Evolutionary conservation across 345 rosid genomes (phyloP).

Genomic region (Nasturtium officinale): DNA sequence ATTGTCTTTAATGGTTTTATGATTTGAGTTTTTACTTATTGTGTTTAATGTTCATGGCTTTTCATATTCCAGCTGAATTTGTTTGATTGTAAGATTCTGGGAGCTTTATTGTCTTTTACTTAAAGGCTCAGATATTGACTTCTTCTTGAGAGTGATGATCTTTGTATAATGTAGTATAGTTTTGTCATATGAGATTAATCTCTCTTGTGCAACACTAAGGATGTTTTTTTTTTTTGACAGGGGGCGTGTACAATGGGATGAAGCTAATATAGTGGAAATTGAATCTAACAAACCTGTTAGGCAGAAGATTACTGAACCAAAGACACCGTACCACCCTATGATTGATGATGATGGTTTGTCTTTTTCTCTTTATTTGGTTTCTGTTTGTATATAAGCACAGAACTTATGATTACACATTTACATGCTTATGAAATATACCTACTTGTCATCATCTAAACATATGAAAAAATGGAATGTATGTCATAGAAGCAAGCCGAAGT

Average conservation of each 20-base stretch:
- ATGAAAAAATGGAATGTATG: neutral
- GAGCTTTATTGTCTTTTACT: neutral
- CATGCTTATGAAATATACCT: neutral
- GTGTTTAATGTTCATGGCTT: neutral
- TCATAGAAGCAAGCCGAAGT: neutral
- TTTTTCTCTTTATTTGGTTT: conserved; percentile 22
- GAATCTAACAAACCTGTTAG: conserved; percentile 95
- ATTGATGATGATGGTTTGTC: conserved; percentile 82
- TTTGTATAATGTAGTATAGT: conserved; percentile 1
- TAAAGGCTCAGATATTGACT: neutral
- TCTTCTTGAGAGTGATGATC: neutral
- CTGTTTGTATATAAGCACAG: neutral
- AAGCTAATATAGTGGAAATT: conserved; percentile 80
- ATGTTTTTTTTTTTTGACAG: conserved; percentile 46
- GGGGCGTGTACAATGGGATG: conserved; percentile 86
- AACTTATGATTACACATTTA: neutral
- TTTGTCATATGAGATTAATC: conserved; percentile 9
- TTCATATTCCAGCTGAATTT: conserved; percentile 17
- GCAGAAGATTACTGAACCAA: conserved; percentile 98
- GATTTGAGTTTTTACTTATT: conserved; percentile 1
- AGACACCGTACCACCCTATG: conserved; percentile 96
- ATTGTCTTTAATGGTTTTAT: neutral
- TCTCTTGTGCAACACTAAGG: neutral
- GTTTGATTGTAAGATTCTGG: neutral
- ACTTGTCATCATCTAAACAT: neutral